Percentiles rank a stretch among this genome's conserved stretches.
phyloP scores from a whole-genome alignment of 768 basidiomycete species.

The Naganishia friedmannii region DNA sequence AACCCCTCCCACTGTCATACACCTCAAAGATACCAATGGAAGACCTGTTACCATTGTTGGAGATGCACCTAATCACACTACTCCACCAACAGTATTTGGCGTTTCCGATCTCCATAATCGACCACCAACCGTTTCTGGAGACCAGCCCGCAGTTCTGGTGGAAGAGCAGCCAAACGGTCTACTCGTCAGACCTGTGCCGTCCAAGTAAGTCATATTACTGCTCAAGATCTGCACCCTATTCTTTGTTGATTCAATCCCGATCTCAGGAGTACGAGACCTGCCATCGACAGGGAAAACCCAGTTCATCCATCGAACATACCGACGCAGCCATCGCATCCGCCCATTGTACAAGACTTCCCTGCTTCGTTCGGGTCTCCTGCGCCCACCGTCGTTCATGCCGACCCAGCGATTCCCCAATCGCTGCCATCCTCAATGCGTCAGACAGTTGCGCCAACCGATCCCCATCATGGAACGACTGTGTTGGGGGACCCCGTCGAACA shows the following conservation, averaged over 20 bases:
- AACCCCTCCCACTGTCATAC: neutral
- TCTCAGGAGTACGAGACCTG: neutral
- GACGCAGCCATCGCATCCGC: conserved; percentile 11
- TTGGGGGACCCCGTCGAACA: neutral
- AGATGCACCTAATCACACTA: neutral
- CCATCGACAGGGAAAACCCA: conserved; percentile 15
- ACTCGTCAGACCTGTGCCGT: conserved; percentile 1
- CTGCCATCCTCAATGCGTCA: conserved; percentile 1
- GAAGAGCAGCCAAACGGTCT: conserved; percentile 11
- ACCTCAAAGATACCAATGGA: neutral
- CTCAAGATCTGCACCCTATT: neutral
- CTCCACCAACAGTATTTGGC: neutral
- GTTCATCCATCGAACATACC: conserved; percentile 4
- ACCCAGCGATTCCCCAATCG: neutral
- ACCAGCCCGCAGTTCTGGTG: neutral
- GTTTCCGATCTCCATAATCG: conserved; percentile 15
- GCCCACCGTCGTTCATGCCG: neutral
- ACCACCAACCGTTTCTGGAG: neutral
- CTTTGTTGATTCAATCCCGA: neutral
- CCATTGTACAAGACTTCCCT: conserved; percentile 5
- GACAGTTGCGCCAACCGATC: neutral
- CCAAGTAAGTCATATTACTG: conserved; percentile 11
- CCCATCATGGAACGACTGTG: neutral
- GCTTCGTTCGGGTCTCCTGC: neutral
- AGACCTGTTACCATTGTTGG: neutral